Percentiles rank a stretch among this genome's conserved stretches.
These are phyloP conservation scores for Xanthoparmelia taractica DNA, from an alignment of 495 filamentous ascomycete species.

Conservation along the genomic window DNA sequence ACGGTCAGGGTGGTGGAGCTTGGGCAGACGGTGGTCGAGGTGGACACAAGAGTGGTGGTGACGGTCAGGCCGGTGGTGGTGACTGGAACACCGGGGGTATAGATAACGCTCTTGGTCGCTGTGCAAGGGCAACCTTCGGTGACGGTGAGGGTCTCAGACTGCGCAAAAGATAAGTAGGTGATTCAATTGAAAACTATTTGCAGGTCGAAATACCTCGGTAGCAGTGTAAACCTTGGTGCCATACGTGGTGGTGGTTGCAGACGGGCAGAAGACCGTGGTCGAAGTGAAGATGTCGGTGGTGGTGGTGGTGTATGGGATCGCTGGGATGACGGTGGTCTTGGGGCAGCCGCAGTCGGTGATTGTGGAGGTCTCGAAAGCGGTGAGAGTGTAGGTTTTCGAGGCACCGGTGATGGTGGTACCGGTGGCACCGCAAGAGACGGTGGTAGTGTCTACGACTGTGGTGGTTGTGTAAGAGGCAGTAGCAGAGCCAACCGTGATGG, in stretches of 20 bases:
- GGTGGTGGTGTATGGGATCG: conserved; percentile 41
- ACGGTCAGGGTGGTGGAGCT: conserved; percentile 20
- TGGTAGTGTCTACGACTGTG: conserved; percentile 52
- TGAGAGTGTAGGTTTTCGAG: conserved; percentile 70
- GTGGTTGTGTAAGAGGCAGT: conserved; percentile 43
- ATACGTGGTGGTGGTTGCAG: conserved; percentile 60
- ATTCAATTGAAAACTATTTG: background rate
- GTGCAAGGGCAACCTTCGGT: conserved; percentile 29
- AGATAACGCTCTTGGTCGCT: conserved; percentile 20
- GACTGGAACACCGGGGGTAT: conserved; percentile 22
- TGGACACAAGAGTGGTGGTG: conserved; percentile 21
- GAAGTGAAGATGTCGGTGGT: conserved; percentile 70
- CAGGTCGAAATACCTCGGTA: conserved; percentile 37
- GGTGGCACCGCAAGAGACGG: conserved; percentile 68
- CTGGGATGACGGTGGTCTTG: conserved; percentile 27
- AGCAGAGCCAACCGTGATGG: background rate
- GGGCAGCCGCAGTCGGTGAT: conserved; percentile 27
- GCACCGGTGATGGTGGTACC: conserved; percentile 62
- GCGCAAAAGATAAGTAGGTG: background rate
- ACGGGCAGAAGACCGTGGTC: conserved; percentile 79
- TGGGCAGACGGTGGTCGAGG: conserved; percentile 24
- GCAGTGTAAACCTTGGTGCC: conserved; percentile 69
- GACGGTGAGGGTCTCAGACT: conserved; percentile 22
- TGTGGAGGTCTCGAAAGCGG: conserved; percentile 47
- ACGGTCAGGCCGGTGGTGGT: conserved; percentile 14